Evolutionary conservation across 1,284 basidiomycete species (phyloP).

Genomic region (Cryptococcus depauperatus): DNA sequence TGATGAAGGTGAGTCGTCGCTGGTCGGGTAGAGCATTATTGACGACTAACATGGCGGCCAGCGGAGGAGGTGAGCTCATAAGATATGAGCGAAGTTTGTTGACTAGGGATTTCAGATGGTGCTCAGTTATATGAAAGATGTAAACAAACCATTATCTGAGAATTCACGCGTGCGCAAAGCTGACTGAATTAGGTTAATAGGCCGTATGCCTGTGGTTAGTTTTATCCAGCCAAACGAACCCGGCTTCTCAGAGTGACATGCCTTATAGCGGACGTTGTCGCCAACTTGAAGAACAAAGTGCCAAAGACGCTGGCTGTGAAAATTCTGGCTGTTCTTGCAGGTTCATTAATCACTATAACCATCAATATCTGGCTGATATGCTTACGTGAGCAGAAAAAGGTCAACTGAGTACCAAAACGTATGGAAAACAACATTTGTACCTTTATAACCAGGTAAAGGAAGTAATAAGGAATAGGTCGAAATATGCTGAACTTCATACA

Average conservation of each 20-base stretch:
- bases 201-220: slow-evolving; percentile 39
- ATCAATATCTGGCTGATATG: not conserved
- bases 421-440: slow-evolving; percentile 64
- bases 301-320: slow-evolving; percentile 74
- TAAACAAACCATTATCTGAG: slow-evolving; percentile 11
- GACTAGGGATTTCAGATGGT: slow-evolving; percentile 29
- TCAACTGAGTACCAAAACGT: slow-evolving; percentile 32
- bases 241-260: not conserved
- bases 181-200: slow-evolving; percentile 27
- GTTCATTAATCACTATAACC: slow-evolving; percentile 39
- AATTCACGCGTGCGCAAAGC: not conserved
- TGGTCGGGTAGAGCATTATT: not conserved
- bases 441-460: slow-evolving; percentile 44
- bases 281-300: slow-evolving; percentile 76
- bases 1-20: slow-evolving; percentile 34
- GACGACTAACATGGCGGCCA: slow-evolving; percentile 12
- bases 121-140: slow-evolving; percentile 38
- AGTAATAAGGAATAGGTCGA: too few relatives aligned
- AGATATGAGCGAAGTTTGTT: not conserved
- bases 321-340: slow-evolving; percentile 65
- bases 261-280: slow-evolving; percentile 63
- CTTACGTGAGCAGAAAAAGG: slow-evolving; percentile 29
- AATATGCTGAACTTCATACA: too few relatives aligned
- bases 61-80: slow-evolving; percentile 34
- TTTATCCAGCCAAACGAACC: not conserved